Conservation (phyloP, 192 early-diverging fungal species). For the Gryganskiella cystojenkinii region DNA sequence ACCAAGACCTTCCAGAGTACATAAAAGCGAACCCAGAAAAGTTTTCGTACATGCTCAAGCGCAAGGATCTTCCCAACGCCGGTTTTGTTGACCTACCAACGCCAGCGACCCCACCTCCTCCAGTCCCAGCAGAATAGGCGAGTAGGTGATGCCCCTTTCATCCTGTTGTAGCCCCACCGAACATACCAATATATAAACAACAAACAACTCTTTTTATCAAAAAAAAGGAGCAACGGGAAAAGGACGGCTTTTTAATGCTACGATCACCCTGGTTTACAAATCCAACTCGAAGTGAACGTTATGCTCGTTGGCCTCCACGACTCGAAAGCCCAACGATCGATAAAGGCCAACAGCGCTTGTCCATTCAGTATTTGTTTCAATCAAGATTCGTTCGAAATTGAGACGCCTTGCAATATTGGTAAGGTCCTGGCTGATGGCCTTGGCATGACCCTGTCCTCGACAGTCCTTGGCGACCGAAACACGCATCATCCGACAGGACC, state of each 20-base stretch:
- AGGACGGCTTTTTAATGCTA: no score
- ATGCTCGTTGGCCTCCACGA: slow-evolving; percentile 18
- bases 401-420: slow-evolving; percentile 8
- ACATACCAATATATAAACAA: no score
- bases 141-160: no score
- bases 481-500: slow-evolving; percentile 39
- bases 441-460: slow-evolving; percentile 37
- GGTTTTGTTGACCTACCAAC: not conserved
- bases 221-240: no score
- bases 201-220: no score
- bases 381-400: slow-evolving; percentile 24
- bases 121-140: no score
- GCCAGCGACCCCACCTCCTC: no score
- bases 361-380: slow-evolving; percentile 35
- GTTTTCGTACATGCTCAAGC: slow-evolving; percentile 4
- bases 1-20: slow-evolving; percentile 7
- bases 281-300: slow-evolving; percentile 24
- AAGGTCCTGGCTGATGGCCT: slow-evolving; percentile 18
- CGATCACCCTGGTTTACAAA: no score
- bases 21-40: not conserved
- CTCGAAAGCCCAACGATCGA: slow-evolving; percentile 13
- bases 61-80: not conserved
- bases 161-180: no score
- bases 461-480: slow-evolving; percentile 19
- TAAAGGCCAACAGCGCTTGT: slow-evolving; percentile 37